Evolutionary conservation across 192 early-diverging fungal species (phyloP), one percentile per base, ranked within the genome.

Genomic region (Linnemannia schmuckeri): DNA sequence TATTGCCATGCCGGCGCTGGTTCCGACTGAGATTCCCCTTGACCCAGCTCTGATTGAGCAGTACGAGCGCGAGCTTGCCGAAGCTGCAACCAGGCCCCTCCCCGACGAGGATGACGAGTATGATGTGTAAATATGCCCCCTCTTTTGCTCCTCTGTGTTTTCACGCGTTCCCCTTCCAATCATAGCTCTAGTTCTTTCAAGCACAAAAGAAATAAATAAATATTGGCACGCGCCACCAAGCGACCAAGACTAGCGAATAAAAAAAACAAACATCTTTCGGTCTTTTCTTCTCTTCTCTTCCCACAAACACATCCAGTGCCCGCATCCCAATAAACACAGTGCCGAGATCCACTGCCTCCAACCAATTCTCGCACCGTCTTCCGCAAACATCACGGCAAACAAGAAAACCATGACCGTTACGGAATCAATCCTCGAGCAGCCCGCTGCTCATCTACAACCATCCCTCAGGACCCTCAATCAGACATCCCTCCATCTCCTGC

Each of bases 1-100:
- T 82, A 96, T 97, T 81, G 97, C 96, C 85, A 96, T 97, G 24
- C 99, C 99, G 42, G 99, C 99, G 42, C 92, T 99, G 84, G 95
- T 93, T 73, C 99, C 99, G 61, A 96, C 97, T 70, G 98, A 99
- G 91, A 95, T 98, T 74, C 55, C 88, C 38, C 91, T 99, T 70
- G 99, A 99, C 90, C 83, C 84, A n/a, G 82, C 87, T 37, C 90
- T 96, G 63, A 94, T 97, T 82, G 73, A 92, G 75, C 90, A 94
- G 89, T 97, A 97, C 92, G 92, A 95, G 82, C 52, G 88, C 41
- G 97, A 98, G 89, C 90, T 99, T 74, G 80, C 83, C 20, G 92
- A 73, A 17, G 98, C 96, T 57, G 95, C 95, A 55, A 88, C 90
- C 55, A 90, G 91, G 87, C 97, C 98, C 75, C 96, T 99, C 88